Evolutionary conservation across 1,284 basidiomycete genomes (phyloP).

Genomic region (Naganishia cerealis): DNA sequence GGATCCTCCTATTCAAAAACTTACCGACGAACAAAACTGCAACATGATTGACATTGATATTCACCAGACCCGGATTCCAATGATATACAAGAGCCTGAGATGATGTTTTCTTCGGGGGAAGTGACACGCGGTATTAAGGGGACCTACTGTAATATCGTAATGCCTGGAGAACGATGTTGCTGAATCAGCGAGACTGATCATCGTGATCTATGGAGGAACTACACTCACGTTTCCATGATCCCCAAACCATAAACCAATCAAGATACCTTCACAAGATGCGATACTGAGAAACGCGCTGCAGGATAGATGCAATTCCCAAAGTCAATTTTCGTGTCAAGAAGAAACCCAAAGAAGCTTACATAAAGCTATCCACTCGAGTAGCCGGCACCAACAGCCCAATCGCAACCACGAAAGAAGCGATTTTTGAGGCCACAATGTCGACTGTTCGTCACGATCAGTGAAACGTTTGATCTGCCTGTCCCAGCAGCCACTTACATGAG

Average conservation of each 20-base stretch:
- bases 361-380: constrained; percentile 49
- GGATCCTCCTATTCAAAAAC: background rate
- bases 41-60: background rate
- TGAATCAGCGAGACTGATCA: background rate
- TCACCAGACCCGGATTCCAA: too few species aligned
- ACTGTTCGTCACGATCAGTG: constrained; percentile 30
- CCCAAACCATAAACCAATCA: constrained; percentile 54
- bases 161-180: constrained; percentile 37
- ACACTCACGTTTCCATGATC: constrained; percentile 50
- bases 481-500: constrained; percentile 25
- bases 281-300: constrained; percentile 50
- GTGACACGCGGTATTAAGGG: background rate
- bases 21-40: constrained; percentile 33
- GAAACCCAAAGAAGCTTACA: constrained; percentile 39
- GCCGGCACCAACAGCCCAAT: constrained; percentile 49
- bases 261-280: constrained; percentile 48
- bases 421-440: constrained; percentile 53
- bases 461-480: background rate
- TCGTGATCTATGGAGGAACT: background rate
- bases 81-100: background rate
- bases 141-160: constrained; percentile 47
- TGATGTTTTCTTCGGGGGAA: background rate
- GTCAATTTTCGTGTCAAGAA: background rate
- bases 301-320: background rate
- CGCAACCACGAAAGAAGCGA: constrained; percentile 51